A percentile compares a stretch with the other conserved stretches of the same genome.
Evolutionary conservation across 805 yeast species (phyloP).

Genomic region (Nakazawaea siamensis): DNA sequence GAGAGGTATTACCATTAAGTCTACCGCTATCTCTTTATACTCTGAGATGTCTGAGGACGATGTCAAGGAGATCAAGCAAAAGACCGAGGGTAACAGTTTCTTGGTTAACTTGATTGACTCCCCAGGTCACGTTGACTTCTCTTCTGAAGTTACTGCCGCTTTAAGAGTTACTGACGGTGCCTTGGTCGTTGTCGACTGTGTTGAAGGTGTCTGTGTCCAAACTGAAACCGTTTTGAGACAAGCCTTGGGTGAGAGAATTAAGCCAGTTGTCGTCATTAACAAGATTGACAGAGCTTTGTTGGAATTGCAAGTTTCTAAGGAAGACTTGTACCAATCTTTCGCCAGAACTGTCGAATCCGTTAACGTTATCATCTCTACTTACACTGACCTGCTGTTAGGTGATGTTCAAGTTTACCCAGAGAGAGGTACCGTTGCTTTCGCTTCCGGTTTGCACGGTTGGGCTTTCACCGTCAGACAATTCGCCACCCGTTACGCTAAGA

Average conservation of each 20-base stretch:
- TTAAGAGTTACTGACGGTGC: slow-evolving; percentile 99
- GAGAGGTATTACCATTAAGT: slow-evolving; percentile 99
- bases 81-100: slow-evolving; percentile 88
- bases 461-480: slow-evolving; percentile 99
- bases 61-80: slow-evolving; percentile 83
- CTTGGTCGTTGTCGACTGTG: slow-evolving; percentile 96
- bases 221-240: slow-evolving; percentile 99
- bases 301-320: slow-evolving; percentile 98
- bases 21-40: slow-evolving; percentile 95
- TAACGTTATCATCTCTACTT: slow-evolving; percentile 95
- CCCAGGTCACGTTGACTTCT: slow-evolving; percentile 99
- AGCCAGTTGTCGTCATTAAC: slow-evolving; percentile 98
- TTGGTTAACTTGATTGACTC: slow-evolving; percentile 98
- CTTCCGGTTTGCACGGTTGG: slow-evolving; percentile 99
- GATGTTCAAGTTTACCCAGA: slow-evolving; percentile 99
- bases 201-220: slow-evolving; percentile 99
- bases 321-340: slow-evolving; percentile 97
- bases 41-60: slow-evolving; percentile 84
- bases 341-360: slow-evolving; percentile 99
- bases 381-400: slow-evolving; percentile 84
- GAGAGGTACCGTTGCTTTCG: slow-evolving; percentile 98
- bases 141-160: slow-evolving; percentile 99
- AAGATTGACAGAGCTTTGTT: slow-evolving; percentile 99
- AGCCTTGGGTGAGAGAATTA: slow-evolving; percentile 98
- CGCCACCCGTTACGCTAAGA: slow-evolving; percentile 96